Percentiles rank a stretch among this genome's conserved stretches.
These are phyloP conservation scores for Fallopia convolvulus DNA, from an alignment of 148 eudicot genomes.

Conservation along the genomic window DNA sequence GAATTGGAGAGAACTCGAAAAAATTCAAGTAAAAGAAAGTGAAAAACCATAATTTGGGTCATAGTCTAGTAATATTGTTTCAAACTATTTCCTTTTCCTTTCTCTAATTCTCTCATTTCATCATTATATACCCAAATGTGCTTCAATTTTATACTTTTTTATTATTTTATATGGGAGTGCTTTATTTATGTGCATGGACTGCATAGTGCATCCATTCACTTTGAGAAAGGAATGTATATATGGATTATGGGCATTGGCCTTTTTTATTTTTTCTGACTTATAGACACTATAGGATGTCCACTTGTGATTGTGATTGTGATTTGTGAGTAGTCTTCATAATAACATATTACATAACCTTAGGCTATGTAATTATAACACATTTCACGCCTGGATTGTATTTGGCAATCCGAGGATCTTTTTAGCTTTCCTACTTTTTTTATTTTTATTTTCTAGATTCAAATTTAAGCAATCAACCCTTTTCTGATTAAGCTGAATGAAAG, in stretches of 20 bases:
- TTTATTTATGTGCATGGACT: not conserved
- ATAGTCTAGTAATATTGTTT: no score
- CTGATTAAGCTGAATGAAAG: no score
- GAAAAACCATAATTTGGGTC: no score
- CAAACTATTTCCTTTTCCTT: not conserved
- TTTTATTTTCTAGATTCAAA: not conserved
- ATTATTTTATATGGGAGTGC: not conserved
- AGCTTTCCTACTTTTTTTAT: not conserved
- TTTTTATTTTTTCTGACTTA: not conserved
- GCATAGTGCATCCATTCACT: not conserved
- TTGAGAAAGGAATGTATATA: not conserved
- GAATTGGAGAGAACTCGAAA: no score
- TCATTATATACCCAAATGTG: not conserved
- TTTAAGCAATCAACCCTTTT: not conserved
- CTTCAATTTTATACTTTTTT: no score
- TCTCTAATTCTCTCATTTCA: not conserved
- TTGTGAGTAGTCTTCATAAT: slow-evolving; percentile 1
- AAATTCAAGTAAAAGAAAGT: no score
- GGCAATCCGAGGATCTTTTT: not conserved
- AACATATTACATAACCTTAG: not conserved
- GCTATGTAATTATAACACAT: not conserved
- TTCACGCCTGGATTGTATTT: not conserved
- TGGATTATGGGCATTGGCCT: not conserved
- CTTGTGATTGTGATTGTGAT: not conserved
- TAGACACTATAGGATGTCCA: not conserved